Percentiles rank a stretch among this genome's conserved stretches.
phyloP scores from a whole-genome alignment of 2,329 filamentous ascomycete genomes.

The Chaetomium strumarium region DNA sequence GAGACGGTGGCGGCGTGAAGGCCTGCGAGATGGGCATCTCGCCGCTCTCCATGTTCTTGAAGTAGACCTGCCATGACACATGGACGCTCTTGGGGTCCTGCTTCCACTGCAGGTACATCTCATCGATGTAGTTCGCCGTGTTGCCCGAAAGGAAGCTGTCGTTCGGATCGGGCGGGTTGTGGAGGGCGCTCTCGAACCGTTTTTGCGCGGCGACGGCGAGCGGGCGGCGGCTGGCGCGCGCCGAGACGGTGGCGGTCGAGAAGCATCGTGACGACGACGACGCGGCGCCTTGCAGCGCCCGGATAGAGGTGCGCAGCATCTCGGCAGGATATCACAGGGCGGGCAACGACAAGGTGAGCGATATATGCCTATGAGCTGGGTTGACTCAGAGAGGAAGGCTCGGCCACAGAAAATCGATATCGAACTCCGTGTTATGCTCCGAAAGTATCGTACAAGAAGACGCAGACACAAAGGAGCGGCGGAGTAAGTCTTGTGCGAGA shows the following conservation, averaged over 20 bases:
- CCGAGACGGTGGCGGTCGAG: slow-evolving; percentile 35
- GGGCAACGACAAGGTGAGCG: slow-evolving; percentile 5
- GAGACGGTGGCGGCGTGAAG: slow-evolving; percentile 89
- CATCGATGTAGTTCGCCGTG: slow-evolving; percentile 98
- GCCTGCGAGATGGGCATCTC: slow-evolving; percentile 97
- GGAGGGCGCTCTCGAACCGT: slow-evolving; percentile 50
- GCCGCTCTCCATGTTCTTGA: slow-evolving; percentile 97
- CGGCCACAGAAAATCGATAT: slow-evolving; percentile 9
- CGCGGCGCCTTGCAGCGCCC: slow-evolving; percentile 35
- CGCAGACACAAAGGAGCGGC: slow-evolving; percentile 23
- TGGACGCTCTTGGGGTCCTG: slow-evolving; percentile 89
- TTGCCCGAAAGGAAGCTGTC: slow-evolving; percentile 96
- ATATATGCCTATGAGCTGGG: not conserved
- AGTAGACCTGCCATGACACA: slow-evolving; percentile 98
- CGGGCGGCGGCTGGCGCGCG: slow-evolving; percentile 43
- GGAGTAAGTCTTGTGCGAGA: slow-evolving; percentile 22
- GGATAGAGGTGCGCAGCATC: slow-evolving; percentile 69
- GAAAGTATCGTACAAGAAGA: slow-evolving; percentile 9
- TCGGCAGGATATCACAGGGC: slow-evolving; percentile 31
- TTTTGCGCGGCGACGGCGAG: slow-evolving; percentile 46
- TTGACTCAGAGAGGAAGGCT: slow-evolving; percentile 5
- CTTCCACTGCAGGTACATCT: slow-evolving; percentile 99
- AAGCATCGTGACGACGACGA: slow-evolving; percentile 33
- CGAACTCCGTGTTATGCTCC: slow-evolving; percentile 7
- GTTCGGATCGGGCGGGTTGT: slow-evolving; percentile 66